These are phyloP conservation scores for Fusarium chaquense DNA, from an alignment of 2,329 filamentous ascomycete genomes.

Conservation along the genomic window DNA sequence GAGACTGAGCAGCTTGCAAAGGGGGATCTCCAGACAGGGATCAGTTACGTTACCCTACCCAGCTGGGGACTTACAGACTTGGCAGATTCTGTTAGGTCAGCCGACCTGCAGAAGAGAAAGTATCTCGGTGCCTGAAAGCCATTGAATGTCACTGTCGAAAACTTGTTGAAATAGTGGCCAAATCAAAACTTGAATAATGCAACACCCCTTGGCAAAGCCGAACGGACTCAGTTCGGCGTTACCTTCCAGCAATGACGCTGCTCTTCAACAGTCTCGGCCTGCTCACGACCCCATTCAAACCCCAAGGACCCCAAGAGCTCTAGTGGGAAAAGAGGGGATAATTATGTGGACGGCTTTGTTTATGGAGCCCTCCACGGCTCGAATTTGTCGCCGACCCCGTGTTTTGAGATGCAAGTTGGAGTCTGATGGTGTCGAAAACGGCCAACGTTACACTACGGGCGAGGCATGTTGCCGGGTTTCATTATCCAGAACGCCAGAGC, in stretches of 20 bases:
- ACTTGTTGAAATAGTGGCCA: conserved; percentile 20
- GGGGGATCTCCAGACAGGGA: conserved; percentile 27
- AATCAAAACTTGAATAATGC: conserved; percentile 18
- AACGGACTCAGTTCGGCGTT: conserved; percentile 39
- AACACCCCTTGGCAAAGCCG: not conserved
- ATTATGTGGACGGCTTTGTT: conserved; percentile 5
- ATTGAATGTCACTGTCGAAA: conserved; percentile 31
- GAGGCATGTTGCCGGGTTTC: conserved; percentile 6
- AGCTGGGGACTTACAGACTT: conserved; percentile 5
- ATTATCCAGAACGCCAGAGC: not conserved
- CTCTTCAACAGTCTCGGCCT: conserved; percentile 30
- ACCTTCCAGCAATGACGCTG: conserved; percentile 31
- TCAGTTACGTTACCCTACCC: conserved; percentile 15
- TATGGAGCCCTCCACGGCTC: conserved; percentile 28
- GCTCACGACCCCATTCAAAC: conserved; percentile 23
- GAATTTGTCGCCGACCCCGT: conserved; percentile 40
- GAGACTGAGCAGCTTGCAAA: not conserved
- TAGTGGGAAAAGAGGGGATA: conserved; percentile 17
- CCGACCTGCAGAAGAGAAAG: conserved; percentile 3
- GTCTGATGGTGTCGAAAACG: conserved; percentile 30
- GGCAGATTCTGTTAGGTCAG: conserved; percentile 11
- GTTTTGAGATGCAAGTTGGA: conserved; percentile 26
- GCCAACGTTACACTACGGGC: conserved; percentile 27
- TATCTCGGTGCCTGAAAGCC: conserved; percentile 19
- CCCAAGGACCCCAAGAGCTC: conserved; percentile 38